These are phyloP conservation scores for Pseudogymnoascus pannorum DNA, from an alignment of 2,329 filamentous ascomycete genomes.

Conservation along the genomic window DNA sequence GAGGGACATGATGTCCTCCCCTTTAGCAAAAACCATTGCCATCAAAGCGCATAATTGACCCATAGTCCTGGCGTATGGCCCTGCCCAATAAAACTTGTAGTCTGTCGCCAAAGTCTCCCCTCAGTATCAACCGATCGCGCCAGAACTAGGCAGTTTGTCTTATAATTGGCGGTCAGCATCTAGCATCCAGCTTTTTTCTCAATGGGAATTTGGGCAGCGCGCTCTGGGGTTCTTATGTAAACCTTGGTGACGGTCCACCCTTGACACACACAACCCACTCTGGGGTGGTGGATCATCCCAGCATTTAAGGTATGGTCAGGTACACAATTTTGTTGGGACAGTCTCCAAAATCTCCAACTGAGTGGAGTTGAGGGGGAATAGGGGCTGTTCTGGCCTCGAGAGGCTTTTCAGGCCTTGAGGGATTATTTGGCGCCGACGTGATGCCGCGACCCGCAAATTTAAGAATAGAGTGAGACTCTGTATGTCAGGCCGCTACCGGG, in stretches of 20 bases:
- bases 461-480: neutral
- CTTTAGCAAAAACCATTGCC: neutral
- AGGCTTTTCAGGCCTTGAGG: neutral
- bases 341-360: neutral
- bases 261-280: neutral
- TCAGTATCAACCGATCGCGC: neutral
- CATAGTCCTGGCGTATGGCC: neutral
- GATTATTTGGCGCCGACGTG: neutral
- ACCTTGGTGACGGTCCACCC: neutral
- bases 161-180: neutral
- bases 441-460: neutral
- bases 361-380: neutral
- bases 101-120: neutral
- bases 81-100: neutral
- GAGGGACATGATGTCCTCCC: neutral
- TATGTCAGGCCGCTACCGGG: neutral
- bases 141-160: neutral
- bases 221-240: neutral
- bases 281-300: neutral
- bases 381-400: neutral
- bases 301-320: neutral
- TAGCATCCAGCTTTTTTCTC: neutral
- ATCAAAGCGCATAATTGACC: neutral
- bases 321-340: neutral
- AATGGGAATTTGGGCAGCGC: neutral